phyloP scores from a whole-genome alignment of 768 basidiomycete genomes.

The Boletus speciosus region DNA sequence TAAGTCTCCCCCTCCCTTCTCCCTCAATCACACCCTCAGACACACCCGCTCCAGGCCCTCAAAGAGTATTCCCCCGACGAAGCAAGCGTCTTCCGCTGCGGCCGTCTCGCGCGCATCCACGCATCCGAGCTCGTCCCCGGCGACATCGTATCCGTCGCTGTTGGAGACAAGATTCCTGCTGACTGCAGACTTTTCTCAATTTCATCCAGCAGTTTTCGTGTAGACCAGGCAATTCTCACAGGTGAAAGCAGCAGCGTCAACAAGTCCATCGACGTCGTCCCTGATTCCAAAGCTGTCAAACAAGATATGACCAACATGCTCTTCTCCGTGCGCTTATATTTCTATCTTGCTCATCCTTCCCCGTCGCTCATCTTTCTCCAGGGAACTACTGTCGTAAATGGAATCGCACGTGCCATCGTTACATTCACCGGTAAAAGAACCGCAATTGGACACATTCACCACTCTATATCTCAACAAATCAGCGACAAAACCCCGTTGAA shows the following conservation, averaged over 20 bases:
- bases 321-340: conserved; percentile 63
- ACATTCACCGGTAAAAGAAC: conserved; percentile 83
- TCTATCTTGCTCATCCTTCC: neutral
- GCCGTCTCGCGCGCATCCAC: conserved; percentile 68
- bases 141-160: conserved; percentile 85
- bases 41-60: conserved; percentile 59
- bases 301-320: conserved; percentile 98
- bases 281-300: conserved; percentile 81
- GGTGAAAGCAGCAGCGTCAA: conserved; percentile 89
- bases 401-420: conserved; percentile 83
- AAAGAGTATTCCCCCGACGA: conserved; percentile 98
- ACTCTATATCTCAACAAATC: conserved; percentile 90
- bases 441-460: conserved; percentile 96
- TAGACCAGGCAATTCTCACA: conserved; percentile 96
- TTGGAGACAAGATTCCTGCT: conserved; percentile 94
- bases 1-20: conserved; percentile 40
- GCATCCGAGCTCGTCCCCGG: conserved; percentile 92
- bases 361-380: conserved; percentile 26
- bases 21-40: neutral
- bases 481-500: conserved; percentile 96
- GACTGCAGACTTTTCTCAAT: conserved; percentile 89
- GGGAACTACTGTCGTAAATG: conserved; percentile 97
- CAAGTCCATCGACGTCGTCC: conserved; percentile 68
- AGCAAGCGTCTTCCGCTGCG: conserved; percentile 81
- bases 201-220: conserved; percentile 87